Conservation (phyloP, 495 filamentous ascomycete genomes). For the Hypoxylon fragiforme region DNA sequence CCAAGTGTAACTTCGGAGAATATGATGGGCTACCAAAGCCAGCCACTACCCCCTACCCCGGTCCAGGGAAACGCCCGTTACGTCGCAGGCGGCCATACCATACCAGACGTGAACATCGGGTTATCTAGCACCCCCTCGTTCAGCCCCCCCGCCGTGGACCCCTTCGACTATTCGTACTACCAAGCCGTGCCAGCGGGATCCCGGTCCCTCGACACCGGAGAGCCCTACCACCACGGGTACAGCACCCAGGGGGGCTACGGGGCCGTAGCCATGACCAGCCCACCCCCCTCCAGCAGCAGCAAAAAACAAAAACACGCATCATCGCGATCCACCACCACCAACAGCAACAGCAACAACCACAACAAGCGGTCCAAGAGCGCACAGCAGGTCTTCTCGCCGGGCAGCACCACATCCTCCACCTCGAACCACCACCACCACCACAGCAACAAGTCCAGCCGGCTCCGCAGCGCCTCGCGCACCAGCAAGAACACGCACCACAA, state of each 20-base stretch:
- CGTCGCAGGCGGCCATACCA: slow-evolving; percentile 22
- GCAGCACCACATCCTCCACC: slow-evolving; percentile 24
- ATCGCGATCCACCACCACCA: slow-evolving; percentile 15
- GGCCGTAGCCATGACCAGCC: slow-evolving; percentile 23
- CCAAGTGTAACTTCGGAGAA: slow-evolving; percentile 24
- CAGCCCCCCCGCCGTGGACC: slow-evolving; percentile 21
- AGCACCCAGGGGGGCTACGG: slow-evolving; percentile 30
- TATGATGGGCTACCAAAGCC: slow-evolving; percentile 29
- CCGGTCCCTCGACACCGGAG: slow-evolving; percentile 17
- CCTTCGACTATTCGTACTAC: slow-evolving; percentile 31
- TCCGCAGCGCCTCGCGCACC: slow-evolving; percentile 47
- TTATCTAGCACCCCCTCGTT: slow-evolving; percentile 27
- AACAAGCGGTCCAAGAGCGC: slow-evolving; percentile 12
- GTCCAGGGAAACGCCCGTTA: slow-evolving; percentile 26
- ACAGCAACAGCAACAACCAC: no score
- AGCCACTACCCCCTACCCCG: slow-evolving; percentile 23
- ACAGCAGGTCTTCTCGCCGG: slow-evolving; percentile 29
- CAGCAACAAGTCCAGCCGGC: slow-evolving; percentile 27
- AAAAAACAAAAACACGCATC: slow-evolving; percentile 25
- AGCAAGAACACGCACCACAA: slow-evolving; percentile 46
- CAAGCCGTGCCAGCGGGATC: slow-evolving; percentile 28
- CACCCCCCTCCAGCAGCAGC: slow-evolving; percentile 20
- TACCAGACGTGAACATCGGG: slow-evolving; percentile 28
- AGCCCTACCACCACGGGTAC: slow-evolving; percentile 32
- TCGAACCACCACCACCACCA: slow-evolving; percentile 5